Conservation (phyloP, 1,284 basidiomycete genomes). For the Cerrena zonata region DNA sequence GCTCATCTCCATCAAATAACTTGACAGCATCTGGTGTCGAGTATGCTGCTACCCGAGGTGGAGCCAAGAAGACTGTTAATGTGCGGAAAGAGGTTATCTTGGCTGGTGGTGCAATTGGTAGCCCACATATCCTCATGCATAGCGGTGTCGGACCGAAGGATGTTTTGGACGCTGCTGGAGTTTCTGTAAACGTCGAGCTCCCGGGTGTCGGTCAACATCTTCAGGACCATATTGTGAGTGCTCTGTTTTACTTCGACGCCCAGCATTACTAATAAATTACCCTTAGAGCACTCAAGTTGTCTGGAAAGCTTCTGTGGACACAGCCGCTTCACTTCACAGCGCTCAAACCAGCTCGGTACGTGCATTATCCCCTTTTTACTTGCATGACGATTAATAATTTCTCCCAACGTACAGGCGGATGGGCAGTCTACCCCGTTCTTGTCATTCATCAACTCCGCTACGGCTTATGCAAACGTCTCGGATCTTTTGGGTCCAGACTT, state of each 20-base stretch:
- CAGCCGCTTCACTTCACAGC: slow-evolving; percentile 37
- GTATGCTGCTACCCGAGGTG: slow-evolving; percentile 39
- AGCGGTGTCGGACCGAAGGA: slow-evolving; percentile 68
- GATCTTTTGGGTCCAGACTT: slow-evolving; percentile 38
- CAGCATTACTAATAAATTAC: slow-evolving; percentile 9
- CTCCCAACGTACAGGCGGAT: slow-evolving; percentile 6
- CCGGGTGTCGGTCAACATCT: slow-evolving; percentile 75
- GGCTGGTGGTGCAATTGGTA: slow-evolving; percentile 60
- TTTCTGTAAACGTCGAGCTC: slow-evolving; percentile 43
- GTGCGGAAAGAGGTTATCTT: slow-evolving; percentile 59
- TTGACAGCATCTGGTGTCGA: slow-evolving; percentile 52
- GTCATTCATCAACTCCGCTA: slow-evolving; percentile 64
- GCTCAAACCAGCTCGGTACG: slow-evolving; percentile 29
- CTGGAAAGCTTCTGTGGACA: slow-evolving; percentile 42
- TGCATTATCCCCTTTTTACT: slow-evolving; percentile 8
- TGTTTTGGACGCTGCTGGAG: slow-evolving; percentile 46
- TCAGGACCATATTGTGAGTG: slow-evolving; percentile 60
- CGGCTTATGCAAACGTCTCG: slow-evolving; percentile 58
- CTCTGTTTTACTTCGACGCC: background rate
- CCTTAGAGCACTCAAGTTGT: slow-evolving; percentile 42
- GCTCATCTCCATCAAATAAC: slow-evolving; percentile 34
- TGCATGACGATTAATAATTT: background rate
- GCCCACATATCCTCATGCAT: slow-evolving; percentile 61
- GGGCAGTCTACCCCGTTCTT: slow-evolving; percentile 38
- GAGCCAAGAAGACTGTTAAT: slow-evolving; percentile 34